These are phyloP conservation scores for Lactifluus rugatus DNA, from an alignment of 768 basidiomycete genomes.

Conservation along the genomic window DNA sequence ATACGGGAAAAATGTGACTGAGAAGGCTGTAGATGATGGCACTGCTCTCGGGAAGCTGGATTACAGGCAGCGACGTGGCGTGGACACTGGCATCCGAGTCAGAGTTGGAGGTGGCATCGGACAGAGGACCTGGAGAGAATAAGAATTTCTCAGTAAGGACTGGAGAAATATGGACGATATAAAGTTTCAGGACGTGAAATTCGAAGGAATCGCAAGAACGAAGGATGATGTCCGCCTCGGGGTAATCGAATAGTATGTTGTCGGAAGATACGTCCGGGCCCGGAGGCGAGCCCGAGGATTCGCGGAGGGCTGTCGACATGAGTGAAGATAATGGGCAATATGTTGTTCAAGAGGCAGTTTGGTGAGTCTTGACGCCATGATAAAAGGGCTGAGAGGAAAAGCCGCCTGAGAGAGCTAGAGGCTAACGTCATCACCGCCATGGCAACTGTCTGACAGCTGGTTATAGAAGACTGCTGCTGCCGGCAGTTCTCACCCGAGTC, in stretches of 20 bases:
- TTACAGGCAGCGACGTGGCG: not conserved
- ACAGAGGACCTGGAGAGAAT: not conserved
- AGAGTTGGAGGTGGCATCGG: no score
- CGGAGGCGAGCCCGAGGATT: not conserved
- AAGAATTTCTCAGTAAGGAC: constrained; percentile 26
- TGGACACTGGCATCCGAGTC: no score
- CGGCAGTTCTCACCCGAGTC: no score
- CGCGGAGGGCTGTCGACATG: not conserved
- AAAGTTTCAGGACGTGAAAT: constrained; percentile 36
- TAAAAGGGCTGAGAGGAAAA: no score
- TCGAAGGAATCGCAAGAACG: constrained; percentile 33
- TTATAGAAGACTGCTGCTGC: no score
- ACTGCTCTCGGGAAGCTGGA: not conserved
- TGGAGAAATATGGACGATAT: constrained; percentile 35
- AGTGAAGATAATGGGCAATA: not conserved
- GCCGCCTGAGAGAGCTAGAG: no score
- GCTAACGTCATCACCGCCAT: no score
- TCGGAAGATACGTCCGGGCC: not conserved
- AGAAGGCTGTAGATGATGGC: not conserved
- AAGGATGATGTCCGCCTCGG: constrained; percentile 36
- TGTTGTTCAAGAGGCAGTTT: no score
- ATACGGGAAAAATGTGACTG: not conserved
- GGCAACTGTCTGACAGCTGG: no score
- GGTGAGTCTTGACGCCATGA: no score
- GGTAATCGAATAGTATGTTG: constrained; percentile 29